Base-by-base conservation (phyloP, 352 stramenopile species). In the Pythium aquatile region DNA sequence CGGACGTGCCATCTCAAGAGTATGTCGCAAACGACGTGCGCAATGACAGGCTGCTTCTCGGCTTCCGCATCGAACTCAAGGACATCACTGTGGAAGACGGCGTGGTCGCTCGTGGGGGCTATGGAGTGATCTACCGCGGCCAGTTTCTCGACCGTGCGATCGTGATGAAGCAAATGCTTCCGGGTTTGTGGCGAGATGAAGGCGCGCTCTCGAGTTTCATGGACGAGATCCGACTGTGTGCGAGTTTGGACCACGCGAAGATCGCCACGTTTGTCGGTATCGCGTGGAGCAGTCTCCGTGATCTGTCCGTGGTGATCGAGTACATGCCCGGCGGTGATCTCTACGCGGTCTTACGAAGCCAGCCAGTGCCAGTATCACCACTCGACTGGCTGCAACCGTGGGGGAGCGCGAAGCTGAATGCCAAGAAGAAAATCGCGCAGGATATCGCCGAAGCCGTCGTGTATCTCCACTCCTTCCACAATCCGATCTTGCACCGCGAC, bases 161-260 rank as follows among this genome's bases (percentile, higher is more conserved):
- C 9, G 60, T 30, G 7, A 16, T 61, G n/a, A 66, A 66, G 51
- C 60, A 66, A 44, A 30, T 66, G 17, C 24, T 54, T 3, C 46
- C 17, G n/a, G 68, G 68, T 11, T 66, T 44, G 29, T 57, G 63
- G 14, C 63, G 57, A 3, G 58, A 72, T 20, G 61, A 71, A 47
- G 20, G 32, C 29, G 44, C 28, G 32, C 56, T 57, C n/a, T 26
- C 16, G 47, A 75, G 39, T 64, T 76, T 76, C 33, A 71, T 73
- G 66, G 60, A 67, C 32, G 69, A 76, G 63, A 76, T 76, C 48
- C 62, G 67, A 20, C 47, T 76, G 44, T 73, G 69, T 44, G 61
- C 69, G 10, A 64, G 40, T 8, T 17, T 76, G 29, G 61, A 70
- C 40, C 69, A 76, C 30, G 58, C 65, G 7, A 73, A 73, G 28